phyloP scores from a whole-genome alignment of 1,284 basidiomycete genomes.

The Ceratobasidium sp. region DNA sequence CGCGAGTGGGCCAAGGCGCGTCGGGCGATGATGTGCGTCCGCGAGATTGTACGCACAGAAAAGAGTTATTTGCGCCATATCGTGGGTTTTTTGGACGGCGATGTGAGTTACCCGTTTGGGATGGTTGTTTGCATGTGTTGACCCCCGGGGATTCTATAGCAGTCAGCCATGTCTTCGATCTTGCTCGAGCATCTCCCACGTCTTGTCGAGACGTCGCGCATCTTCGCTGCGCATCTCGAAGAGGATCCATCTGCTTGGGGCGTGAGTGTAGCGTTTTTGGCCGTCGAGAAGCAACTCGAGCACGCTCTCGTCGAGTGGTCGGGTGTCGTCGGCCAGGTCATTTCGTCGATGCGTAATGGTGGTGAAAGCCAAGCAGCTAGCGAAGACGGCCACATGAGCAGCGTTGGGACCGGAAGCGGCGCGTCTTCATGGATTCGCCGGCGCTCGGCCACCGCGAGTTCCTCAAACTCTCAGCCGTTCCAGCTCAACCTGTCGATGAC shows the following conservation, averaged over 20 bases:
- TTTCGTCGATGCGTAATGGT: slow-evolving; percentile 47
- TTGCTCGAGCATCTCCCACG: slow-evolving; percentile 61
- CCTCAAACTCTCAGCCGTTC: slow-evolving; percentile 1
- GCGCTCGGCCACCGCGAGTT: slow-evolving; percentile 22
- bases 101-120: slow-evolving; percentile 51
- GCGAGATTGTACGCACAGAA: slow-evolving; percentile 71
- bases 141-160: not conserved
- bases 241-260: slow-evolving; percentile 66
- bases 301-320: slow-evolving; percentile 67
- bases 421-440: slow-evolving; percentile 35
- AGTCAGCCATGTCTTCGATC: slow-evolving; percentile 49
- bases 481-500: slow-evolving; percentile 14
- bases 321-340: slow-evolving; percentile 65
- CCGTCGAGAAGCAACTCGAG: slow-evolving; percentile 62
- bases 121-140: slow-evolving; percentile 47
- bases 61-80: slow-evolving; percentile 65
- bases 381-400: slow-evolving; percentile 42
- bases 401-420: slow-evolving; percentile 42
- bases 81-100: slow-evolving; percentile 55
- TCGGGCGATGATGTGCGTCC: slow-evolving; percentile 63
- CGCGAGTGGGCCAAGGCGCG: slow-evolving; percentile 62
- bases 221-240: slow-evolving; percentile 59
- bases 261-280: slow-evolving; percentile 66
- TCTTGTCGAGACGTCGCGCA: slow-evolving; percentile 59
- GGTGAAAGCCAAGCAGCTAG: slow-evolving; percentile 37